Evolutionary conservation across 2,329 filamentous ascomycete genomes (phyloP).

Genomic region (Penicillium psychrosexuale): DNA sequence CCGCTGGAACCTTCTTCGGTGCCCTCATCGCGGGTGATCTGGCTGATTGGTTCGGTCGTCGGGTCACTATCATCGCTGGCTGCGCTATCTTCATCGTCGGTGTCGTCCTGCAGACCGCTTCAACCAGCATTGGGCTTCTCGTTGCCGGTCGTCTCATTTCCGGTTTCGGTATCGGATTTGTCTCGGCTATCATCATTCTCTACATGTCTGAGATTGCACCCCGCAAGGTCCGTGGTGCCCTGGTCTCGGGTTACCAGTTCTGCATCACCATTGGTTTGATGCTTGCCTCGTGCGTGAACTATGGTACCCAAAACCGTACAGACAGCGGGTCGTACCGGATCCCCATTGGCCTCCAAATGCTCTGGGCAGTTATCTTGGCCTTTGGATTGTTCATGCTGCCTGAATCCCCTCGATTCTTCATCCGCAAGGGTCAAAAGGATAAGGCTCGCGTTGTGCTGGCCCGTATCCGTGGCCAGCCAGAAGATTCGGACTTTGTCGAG

Average conservation of each 20-base stretch:
- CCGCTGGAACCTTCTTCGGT: constrained; percentile 73
- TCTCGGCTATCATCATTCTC: constrained; percentile 74
- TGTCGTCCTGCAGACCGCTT: constrained; percentile 64
- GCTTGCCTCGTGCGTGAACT: constrained; percentile 70
- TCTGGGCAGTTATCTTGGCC: constrained; percentile 74
- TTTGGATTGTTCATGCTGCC: constrained; percentile 71
- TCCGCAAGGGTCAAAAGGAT: constrained; percentile 71
- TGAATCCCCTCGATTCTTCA: constrained; percentile 80
- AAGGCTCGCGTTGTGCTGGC: constrained; percentile 61
- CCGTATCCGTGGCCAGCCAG: constrained; percentile 69
- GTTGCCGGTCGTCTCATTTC: constrained; percentile 72
- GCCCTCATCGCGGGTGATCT: constrained; percentile 74
- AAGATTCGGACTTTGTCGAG: constrained; percentile 71
- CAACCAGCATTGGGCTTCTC: constrained; percentile 57
- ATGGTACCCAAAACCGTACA: constrained; percentile 61
- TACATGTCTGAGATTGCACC: constrained; percentile 83
- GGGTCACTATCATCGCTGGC: constrained; percentile 65
- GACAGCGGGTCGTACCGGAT: constrained; percentile 73
- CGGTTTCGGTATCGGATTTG: constrained; percentile 75
- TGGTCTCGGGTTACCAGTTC: constrained; percentile 82
- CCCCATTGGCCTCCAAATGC: constrained; percentile 74
- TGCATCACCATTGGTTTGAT: constrained; percentile 77
- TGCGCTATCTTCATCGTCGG: constrained; percentile 69
- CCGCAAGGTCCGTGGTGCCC: constrained; percentile 70
- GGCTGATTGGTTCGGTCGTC: constrained; percentile 66